Evolutionary conservation across 176 grass and related monocot species (phyloP), one percentile per base, ranked within the genome.

Genomic region (Alopecurus myosuroides): DNA sequence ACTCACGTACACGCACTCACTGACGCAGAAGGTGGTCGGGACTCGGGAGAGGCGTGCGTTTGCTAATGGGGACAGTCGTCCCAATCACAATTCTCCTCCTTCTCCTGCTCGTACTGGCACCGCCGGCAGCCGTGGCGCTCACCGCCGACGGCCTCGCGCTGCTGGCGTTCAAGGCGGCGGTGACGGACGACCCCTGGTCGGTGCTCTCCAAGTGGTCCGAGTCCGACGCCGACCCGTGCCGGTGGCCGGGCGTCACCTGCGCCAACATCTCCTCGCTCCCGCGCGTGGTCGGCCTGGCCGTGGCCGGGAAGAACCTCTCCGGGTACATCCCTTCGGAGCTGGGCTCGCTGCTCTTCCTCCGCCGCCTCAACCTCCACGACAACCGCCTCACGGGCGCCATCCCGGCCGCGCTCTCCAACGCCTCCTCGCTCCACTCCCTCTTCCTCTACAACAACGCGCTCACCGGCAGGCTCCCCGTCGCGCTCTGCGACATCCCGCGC

Each of bases 261-360:
- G 83, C 69, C 40, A 98, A 98, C 64, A 22, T 85, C 25, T 77
- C 95, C 3, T 84, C 91, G 3, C 41, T 74, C 18, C 86, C 76
- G 72, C 90, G 74, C 66, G 96, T 98, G 35, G 88, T 98, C 9
- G 86, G 91, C 18, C 3, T 98, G n/a, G 91, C 93, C 23, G 74
- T 98, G 15, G 91, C 97, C 0, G 91, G 92, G 1, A 95, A 90
- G 86, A 98, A 98, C 85, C 51, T 98, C 46, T 89, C 97, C 8
- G 97, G 97, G 0, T 94, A 95, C 81, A 90, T 98, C 76, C 97
- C 97, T 0, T 94, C 97, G 0, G 93, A 95, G 88, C 82, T 98
- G 41, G 97, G 97, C 11, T 85, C 88, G 6, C 86, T 98, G 29
- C 86, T 92, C 7, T 98, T 98, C 81, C 93, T 98, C 83, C 97